Evolutionary conservation across 257 asterid genomes (phyloP), one percentile per base, ranked within the genome.

Genomic region (Buddleja alternifolia): DNA sequence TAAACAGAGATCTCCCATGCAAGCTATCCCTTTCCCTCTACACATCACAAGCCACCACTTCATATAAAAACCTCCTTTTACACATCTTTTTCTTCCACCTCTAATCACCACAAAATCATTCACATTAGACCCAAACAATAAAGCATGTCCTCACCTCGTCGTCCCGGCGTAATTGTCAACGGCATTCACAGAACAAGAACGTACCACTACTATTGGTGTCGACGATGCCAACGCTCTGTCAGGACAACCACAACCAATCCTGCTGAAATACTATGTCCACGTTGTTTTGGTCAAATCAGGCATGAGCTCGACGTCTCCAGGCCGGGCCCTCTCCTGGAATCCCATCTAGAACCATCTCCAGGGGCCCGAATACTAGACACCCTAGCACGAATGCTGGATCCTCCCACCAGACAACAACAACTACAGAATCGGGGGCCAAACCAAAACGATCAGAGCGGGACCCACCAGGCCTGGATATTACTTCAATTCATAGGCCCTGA

Each of bases 171-270:
- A 0, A 19, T 66, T 6, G 85, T 84, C 7, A 88, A 86, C 57
- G 95, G 97, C n/a, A 74, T 79, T 8, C 87, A 69, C 24, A 78
- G 96, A 75, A 71, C 78, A 57, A 65, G 97, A 59, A 93, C 91
- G 0, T 84, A 85, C 77, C 97, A 93, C 44, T 90, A 84, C 83
- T 88, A 90, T 3, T 90, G 99, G 97, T 93, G 97, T 48, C 77
- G 88, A 1, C 71, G 67, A 3, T 90, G 99, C 74, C 92, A 73
- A 42, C 87, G 90, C 58, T 82, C 95, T 56, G 62, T 88, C 25
- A 57, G 99, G 12, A 88, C 96, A 63, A 89, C 87, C 50, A 80
- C 96, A 34, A 23, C 86, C 37, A 75, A 88, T 75, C 96, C 97
- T 0, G 59, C 68, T 17, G 96, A 87, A n/a, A 67, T 88, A 0